Base-by-base conservation (phyloP, 148 eudicot genomes). In the Limonium bicolor region DNA sequence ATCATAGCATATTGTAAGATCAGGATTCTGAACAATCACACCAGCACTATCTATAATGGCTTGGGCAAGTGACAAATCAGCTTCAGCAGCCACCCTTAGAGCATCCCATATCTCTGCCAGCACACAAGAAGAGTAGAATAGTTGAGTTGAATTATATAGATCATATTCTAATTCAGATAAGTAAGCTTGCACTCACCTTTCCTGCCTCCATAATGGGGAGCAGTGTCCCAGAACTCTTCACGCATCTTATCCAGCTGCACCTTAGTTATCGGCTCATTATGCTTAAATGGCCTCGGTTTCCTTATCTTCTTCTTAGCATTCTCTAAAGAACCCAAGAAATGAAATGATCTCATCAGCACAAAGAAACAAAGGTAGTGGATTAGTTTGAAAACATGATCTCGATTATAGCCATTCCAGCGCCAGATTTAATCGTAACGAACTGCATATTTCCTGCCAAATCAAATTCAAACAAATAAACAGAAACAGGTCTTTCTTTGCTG, bases 171-270 rank as follows among this genome's bases (percentile, higher is more conserved):
- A 5, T 43, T 15, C 27, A 39, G 20, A 20, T 16, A 27, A 39
- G 19, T 0, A 48, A n/a, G 12, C 7, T n/a, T 28, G n/a, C 24
- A 11, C 26, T 29, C 53, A 84, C 94, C 94, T 78, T 65, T 71
- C 45, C 62, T 66, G 28, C 94, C 94, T 47, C 87, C 85, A 59
- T 84, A 85, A 55, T 85, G 95, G 20, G 88, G 95, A 37, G 95
- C 85, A 51, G 95, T 80, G 53, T 80, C 95, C 95, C 95, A 85
- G 53, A 85, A 85, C 53, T 80, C 95, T 41, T 85, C 95, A 41
- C 95, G 90, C 85, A 80, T 63, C 71, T 56, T 62, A 41, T 48
- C 60, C 39, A 79, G 73, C 49, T 80, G 82, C 46, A 40, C 69
- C 57, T 61, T 63, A 17, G 90, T 80, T 26, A 85, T 72, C 21